Evolutionary conservation across 805 yeast species (phyloP), one percentile per base, ranked within the genome.

Genomic region (Metschnikowia arizonensis): DNA sequence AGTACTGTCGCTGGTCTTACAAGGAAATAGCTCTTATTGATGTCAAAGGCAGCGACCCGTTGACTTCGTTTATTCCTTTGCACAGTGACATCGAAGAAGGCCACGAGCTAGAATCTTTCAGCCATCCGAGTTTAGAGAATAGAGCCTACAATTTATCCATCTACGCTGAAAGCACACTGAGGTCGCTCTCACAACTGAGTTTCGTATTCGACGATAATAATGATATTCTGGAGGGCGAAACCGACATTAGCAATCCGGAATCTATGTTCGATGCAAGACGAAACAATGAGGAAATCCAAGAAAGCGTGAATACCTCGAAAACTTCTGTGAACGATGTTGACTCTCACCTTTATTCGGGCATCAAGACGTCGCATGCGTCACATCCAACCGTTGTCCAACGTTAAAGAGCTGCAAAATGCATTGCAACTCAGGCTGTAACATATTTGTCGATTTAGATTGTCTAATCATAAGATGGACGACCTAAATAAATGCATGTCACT

Each of bases 1-100:
- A 75, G 45, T 82, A 78, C 56, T 83, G 87, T 58, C 78, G 91
- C 48, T 84, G 88, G 84, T 79, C 85, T 10, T 84, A 84, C 59
- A 57, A 73, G 3, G 62, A 57, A 42, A 55, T 71, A 24, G 46
- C 49, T 19, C 59, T 54, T 42, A 54, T 62, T 18, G 60, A 66
- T 48, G 50, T 65, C 26, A 39, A 40, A 15, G 56, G 58, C 25
- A 47, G 52, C 5, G 71, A 71, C 46, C 75, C 76, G 6, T 62
- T 70, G 42, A 52, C 42, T 26, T 42, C 46, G 28, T 52, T 46
- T 26, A 42, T 50, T 33, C 56, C 55, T 9, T 32, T 54, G 45
- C 45, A 44, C 29, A 25, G 33, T 39, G 52, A 50, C 30, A 28
- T 41, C 2, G 53, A 47, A 35, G 46, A 36, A n/a, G 39, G 45